Evolutionary conservation across 257 asterid genomes (phyloP).

Genomic region (Buddleja alternifolia): DNA sequence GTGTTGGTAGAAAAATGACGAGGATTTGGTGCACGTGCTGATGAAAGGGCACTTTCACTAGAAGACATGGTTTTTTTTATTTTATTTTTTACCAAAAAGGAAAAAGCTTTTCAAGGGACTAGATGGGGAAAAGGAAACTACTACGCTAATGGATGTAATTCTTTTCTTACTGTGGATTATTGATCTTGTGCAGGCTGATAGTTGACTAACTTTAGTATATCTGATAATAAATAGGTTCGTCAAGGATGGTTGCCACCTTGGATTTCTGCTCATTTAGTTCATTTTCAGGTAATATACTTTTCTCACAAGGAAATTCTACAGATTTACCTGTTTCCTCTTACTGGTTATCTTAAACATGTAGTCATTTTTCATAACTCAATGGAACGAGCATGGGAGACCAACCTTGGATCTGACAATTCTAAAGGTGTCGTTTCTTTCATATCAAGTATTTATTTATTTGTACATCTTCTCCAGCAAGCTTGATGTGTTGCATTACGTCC

Average conservation of each 20-base stretch:
- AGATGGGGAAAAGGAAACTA: not conserved
- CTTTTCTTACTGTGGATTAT: no score
- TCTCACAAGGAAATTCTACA: not conserved
- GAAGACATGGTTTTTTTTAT: no score
- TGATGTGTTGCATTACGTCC: no score
- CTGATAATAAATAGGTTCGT: conserved; percentile 31
- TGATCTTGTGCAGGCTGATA: no score
- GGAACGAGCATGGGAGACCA: conserved; percentile 51
- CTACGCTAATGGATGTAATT: not conserved
- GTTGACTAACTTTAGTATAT: conserved; percentile 1
- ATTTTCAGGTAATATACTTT: conserved; percentile 39
- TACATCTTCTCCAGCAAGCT: not conserved
- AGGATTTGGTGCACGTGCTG: no score
- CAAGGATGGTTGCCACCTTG: conserved; percentile 55
- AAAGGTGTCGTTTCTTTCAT: conserved; percentile 35
- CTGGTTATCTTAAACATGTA: conserved; percentile 35
- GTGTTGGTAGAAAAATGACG: no score
- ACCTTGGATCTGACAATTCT: conserved; percentile 33
- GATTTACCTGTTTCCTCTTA: conserved; percentile 1
- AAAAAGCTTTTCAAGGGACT: no score
- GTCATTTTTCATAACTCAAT: conserved; percentile 39
- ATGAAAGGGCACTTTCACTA: no score
- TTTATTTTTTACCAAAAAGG: no score
- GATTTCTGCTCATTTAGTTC: conserved; percentile 44
- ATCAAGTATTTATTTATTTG: not conserved